Conservation (phyloP, 2,329 filamentous ascomycete genomes). For the Pestalotiopsis sp. region DNA sequence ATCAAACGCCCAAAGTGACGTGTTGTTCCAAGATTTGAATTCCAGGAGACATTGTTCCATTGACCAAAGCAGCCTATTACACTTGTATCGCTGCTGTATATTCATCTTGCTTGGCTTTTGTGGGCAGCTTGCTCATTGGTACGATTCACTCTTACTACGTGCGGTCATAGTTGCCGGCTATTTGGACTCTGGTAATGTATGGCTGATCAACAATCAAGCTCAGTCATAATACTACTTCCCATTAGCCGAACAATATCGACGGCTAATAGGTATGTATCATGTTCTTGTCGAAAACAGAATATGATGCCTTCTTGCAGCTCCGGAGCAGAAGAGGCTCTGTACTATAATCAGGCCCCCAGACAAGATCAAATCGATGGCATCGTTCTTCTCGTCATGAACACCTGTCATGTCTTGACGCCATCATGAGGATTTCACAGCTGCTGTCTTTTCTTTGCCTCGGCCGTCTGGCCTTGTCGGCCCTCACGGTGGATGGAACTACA, state of each 20-base stretch:
- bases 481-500: constrained; percentile 12
- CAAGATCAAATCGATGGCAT: too few relatives aligned
- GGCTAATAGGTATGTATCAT: not conserved
- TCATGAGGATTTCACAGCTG: not conserved
- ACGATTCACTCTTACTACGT: not conserved
- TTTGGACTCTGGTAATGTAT: not conserved
- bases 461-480: not conserved
- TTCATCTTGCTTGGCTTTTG: not conserved
- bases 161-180: not conserved
- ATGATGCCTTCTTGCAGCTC: not conserved
- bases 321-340: not conserved
- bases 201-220: not conserved
- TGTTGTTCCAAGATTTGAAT: too few relatives aligned
- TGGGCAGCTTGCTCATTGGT: not conserved
- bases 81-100: not conserved
- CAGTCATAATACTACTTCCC: not conserved
- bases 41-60: not conserved
- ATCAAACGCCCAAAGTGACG: too few relatives aligned
- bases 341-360: too few relatives aligned
- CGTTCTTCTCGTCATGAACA: not conserved
- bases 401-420: not conserved
- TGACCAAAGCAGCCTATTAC: not conserved
- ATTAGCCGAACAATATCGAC: not conserved
- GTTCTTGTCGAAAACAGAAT: not conserved
- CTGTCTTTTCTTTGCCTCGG: not conserved